Conservation (phyloP, 106 monocot species). For the Dendrobium catenatum region DNA sequence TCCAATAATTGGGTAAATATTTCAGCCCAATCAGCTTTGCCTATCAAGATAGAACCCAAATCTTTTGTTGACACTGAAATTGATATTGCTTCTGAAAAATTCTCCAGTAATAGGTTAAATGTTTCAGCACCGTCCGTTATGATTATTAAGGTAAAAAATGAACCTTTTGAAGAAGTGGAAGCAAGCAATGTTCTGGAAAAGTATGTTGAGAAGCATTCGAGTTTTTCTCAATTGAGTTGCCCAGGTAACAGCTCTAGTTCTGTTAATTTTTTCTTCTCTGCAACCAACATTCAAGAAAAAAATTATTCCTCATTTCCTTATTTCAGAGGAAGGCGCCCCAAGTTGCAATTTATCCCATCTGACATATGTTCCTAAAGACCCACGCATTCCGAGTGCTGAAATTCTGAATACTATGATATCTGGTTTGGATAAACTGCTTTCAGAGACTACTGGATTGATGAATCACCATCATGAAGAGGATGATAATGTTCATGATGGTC, state of each 20-base stretch:
- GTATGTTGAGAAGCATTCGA: neutral
- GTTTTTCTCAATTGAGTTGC: neutral
- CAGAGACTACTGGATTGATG: neutral
- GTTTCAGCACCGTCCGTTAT: neutral
- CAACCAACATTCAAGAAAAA: neutral
- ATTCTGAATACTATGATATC: neutral
- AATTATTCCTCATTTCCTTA: neutral
- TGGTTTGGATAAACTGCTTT: neutral
- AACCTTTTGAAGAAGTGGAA: constrained; percentile 17
- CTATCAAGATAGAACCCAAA: constrained; percentile 1
- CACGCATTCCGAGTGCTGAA: neutral
- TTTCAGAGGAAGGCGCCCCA: neutral
- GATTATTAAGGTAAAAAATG: constrained; percentile 14
- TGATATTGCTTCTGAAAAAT: neutral
- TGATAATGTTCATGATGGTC: neutral
- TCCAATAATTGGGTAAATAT: neutral
- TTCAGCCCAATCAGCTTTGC: neutral
- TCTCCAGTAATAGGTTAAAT: neutral
- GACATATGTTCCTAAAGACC: neutral
- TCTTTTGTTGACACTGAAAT: constrained; percentile 1
- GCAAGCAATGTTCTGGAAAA: neutral
- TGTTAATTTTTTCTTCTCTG: neutral
- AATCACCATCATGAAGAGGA: neutral
- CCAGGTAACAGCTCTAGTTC: neutral
- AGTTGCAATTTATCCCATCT: neutral